Evolutionary conservation across 768 basidiomycete species (phyloP), one percentile per base, ranked within the genome.

Genomic region (Serendipita sp.): DNA sequence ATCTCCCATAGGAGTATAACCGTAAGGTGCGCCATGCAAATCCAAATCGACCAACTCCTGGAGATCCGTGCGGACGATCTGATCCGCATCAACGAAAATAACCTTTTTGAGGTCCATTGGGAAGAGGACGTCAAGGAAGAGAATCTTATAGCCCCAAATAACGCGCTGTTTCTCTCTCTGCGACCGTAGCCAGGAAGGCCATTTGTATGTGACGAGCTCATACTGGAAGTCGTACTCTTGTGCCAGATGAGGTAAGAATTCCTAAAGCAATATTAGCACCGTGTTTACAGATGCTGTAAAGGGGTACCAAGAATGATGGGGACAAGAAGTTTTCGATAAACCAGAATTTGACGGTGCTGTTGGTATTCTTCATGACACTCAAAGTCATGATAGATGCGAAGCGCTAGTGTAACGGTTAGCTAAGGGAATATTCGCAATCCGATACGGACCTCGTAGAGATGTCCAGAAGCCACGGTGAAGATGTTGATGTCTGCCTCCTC

Each of bases 301-400:
- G 5, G 75, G 82, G 68, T 67, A 90, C 92, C 64, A 97, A 74
- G 81, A 99, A 99, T 0, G 93, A 88, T 0, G 95, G 96, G 0
- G 95, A 98, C 14, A 98, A 79, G 81, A 99, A 99, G 75, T 99
- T 98, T 71, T 96, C 90, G 66, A 99, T 98, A 74, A 98, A 98
- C 96, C 96, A 98, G 75, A 98, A 99, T 72, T 99, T 99, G 72
- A 99, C 94, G 28, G 83, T 87, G 69, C 86, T 88, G 20, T 92
- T 84, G 17, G 96, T 98, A 70, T 98, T 95, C 42, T 85, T 85
- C 66, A 98, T 77, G 33, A 99, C 96, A 67, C 92, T 95, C 38
- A 97, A 78, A 63, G 97, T 90, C 96, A 98, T 99, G 75, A 99
- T 97, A 7, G 90, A 91, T 0, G 85, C 93, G 74, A 99, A 98